Percentiles rank a stretch among this genome's conserved stretches.
Conservation (phyloP, 1,139 yeast species). For the Candida buenavistaensis region DNA sequence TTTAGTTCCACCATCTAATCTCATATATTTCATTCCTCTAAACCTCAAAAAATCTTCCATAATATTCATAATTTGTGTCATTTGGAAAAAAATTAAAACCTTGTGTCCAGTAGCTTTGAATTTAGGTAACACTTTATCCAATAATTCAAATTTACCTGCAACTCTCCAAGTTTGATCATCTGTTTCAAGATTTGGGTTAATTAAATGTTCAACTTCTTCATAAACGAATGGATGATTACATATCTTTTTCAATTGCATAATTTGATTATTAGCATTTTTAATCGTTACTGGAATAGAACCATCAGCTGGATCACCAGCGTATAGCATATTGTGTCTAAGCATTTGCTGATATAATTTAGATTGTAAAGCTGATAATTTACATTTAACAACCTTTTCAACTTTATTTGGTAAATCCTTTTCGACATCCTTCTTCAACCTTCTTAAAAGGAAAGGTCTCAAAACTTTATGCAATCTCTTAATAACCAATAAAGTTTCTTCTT, state of each 20-base stretch:
- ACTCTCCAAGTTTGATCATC: constrained; percentile 75
- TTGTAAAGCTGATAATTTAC: constrained; percentile 91
- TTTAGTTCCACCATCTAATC: constrained; percentile 82
- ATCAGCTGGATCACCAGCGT: constrained; percentile 53
- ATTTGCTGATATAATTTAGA: constrained; percentile 74
- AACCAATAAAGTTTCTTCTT: constrained; percentile 92
- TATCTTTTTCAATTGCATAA: constrained; percentile 94
- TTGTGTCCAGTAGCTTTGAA: constrained; percentile 75
- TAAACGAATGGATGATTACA: constrained; percentile 98
- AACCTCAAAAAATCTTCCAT: constrained; percentile 80
- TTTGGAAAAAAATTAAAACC: constrained; percentile 79
- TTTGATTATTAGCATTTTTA: constrained; percentile 85
- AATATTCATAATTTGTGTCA: constrained; percentile 88
- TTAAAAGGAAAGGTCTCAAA: constrained; percentile 85
- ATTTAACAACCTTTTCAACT: constrained; percentile 91
- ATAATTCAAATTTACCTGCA: constrained; percentile 76
- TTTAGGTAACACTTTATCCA: constrained; percentile 74
- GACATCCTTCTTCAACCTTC: constrained; percentile 95
- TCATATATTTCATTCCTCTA: constrained; percentile 64
- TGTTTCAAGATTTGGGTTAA: constrained; percentile 73
- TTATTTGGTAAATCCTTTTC: constrained; percentile 96
- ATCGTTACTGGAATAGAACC: constrained; percentile 54
- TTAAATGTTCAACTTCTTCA: constrained; percentile 86
- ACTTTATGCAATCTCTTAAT: constrained; percentile 96
- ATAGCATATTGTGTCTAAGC: constrained; percentile 68